Conservation (phyloP, 2,329 filamentous ascomycete species). For the Arthrocladium fulminans region DNA sequence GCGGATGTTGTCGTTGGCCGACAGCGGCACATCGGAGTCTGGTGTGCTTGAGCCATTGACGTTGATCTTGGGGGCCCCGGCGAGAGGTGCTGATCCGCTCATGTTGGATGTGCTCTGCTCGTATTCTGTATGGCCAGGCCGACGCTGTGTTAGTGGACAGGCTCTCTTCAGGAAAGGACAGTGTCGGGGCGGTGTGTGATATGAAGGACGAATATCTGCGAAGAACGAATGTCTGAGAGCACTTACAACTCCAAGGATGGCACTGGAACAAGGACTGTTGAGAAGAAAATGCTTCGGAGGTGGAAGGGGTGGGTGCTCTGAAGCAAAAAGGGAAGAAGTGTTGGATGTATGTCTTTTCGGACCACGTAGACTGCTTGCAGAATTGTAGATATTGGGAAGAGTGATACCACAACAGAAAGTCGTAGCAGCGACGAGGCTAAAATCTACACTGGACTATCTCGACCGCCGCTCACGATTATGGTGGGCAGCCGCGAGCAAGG, state of each 20-base stretch:
- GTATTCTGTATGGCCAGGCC: slow-evolving; percentile 19
- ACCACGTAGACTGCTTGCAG: not conserved
- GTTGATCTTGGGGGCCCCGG: slow-evolving; percentile 42
- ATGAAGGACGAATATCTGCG: slow-evolving; percentile 7
- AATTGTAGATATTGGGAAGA: slow-evolving; percentile 8
- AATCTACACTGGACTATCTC: slow-evolving; percentile 1
- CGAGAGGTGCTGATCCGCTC: slow-evolving; percentile 13
- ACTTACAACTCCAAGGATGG: slow-evolving; percentile 5
- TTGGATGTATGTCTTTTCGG: slow-evolving; percentile 5
- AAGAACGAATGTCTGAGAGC: slow-evolving; percentile 1
- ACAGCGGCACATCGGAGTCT: slow-evolving; percentile 32
- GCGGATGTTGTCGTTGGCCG: slow-evolving; percentile 97
- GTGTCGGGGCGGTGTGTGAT: slow-evolving; percentile 4
- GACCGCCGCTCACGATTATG: not conserved
- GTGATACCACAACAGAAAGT: slow-evolving; percentile 4
- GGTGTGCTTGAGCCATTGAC: slow-evolving; percentile 33
- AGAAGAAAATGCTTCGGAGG: slow-evolving; percentile 1
- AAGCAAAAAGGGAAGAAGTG: slow-evolving; percentile 7
- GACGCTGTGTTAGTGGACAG: slow-evolving; percentile 16
- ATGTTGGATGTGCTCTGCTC: slow-evolving; percentile 17
- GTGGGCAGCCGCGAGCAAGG: slow-evolving; percentile 7
- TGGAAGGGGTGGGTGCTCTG: slow-evolving; percentile 13
- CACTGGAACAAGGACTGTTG: slow-evolving; percentile 7
- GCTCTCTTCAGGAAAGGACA: slow-evolving; percentile 1
- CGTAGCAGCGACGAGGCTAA: slow-evolving; percentile 10